Percentiles rank a stretch among this genome's conserved stretches.
phyloP scores from a whole-genome alignment of 2,329 filamentous ascomycete species.

The Aspergillus hiratsukae region DNA sequence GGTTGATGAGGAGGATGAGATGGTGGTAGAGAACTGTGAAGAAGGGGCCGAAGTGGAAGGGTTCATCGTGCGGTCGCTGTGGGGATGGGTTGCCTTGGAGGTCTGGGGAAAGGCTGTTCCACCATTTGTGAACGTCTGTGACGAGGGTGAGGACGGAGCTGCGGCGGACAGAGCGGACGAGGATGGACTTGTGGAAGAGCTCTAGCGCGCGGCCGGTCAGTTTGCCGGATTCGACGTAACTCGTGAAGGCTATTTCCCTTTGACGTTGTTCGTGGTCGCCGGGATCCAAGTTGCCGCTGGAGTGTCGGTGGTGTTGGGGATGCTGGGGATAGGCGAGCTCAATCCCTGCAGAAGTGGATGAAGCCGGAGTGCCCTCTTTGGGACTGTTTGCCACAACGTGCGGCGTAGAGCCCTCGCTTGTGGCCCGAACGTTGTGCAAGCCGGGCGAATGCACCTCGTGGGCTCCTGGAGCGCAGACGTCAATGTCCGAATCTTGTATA shows the following conservation, averaged over 20 bases:
- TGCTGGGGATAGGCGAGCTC: not conserved
- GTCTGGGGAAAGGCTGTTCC: conserved; percentile 35
- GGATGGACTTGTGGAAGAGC: conserved; percentile 40
- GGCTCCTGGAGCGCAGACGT: conserved; percentile 44
- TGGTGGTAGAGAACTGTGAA: conserved; percentile 42
- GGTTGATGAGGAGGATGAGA: conserved; percentile 37
- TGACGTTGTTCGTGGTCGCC: conserved; percentile 11
- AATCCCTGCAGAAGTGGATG: not conserved
- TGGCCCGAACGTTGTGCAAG: conserved; percentile 1
- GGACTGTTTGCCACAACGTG: not conserved
- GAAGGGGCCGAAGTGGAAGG: conserved; percentile 34
- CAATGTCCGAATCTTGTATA: conserved; percentile 40
- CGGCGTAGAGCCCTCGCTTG: not conserved
- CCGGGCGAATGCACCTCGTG: conserved; percentile 37
- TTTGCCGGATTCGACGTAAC: conserved; percentile 38
- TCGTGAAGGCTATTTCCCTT: conserved; percentile 33
- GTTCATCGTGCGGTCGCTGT: conserved; percentile 3
- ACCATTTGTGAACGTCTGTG: conserved; percentile 41
- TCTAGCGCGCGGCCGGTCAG: conserved; percentile 39
- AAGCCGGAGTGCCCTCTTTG: not conserved
- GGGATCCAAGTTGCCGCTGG: conserved; percentile 1
- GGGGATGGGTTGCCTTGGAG: conserved; percentile 17
- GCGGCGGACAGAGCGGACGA: conserved; percentile 36
- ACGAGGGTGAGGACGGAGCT: conserved; percentile 35
- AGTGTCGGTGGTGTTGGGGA: conserved; percentile 6